Percentiles rank a stretch among this genome's conserved stretches.
Conservation (phyloP, 257 asterid genomes). For the Pogostemon cablin region DNA sequence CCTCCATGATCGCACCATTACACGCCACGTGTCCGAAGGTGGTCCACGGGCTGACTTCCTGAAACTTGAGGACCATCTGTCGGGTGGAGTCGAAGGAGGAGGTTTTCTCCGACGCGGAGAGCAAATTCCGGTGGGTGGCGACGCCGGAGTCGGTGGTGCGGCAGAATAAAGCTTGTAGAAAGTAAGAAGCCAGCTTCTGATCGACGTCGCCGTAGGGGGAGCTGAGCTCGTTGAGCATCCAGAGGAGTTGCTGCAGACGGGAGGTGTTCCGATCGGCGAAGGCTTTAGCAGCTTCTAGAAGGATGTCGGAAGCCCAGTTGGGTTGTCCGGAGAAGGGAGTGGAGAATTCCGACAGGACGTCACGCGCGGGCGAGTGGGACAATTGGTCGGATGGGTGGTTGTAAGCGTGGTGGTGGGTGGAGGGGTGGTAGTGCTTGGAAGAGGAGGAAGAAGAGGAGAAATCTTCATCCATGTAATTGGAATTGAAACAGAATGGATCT, state of each 20-base stretch:
- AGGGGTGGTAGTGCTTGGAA: slow-evolving; percentile 56
- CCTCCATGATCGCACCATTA: slow-evolving; percentile 93
- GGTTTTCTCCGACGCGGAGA: slow-evolving; percentile 63
- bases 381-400: slow-evolving; percentile 32
- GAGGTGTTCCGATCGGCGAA: slow-evolving; percentile 59
- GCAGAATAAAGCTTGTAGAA: slow-evolving; percentile 75
- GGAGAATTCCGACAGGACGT: slow-evolving; percentile 59
- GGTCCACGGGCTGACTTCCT: slow-evolving; percentile 94
- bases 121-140: slow-evolving; percentile 49
- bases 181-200: slow-evolving; percentile 81
- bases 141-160: slow-evolving; percentile 87
- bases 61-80: slow-evolving; percentile 69
- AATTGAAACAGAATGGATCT: slow-evolving; percentile 89
- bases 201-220: slow-evolving; percentile 90
- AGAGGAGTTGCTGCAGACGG: slow-evolving; percentile 79
- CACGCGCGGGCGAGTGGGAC: slow-evolving; percentile 49
- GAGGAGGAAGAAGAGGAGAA: slow-evolving; percentile 76
- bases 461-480: slow-evolving; percentile 90
- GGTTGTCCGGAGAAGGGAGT: slow-evolving; percentile 47
- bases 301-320: slow-evolving; percentile 79
- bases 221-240: slow-evolving; percentile 95
- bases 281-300: slow-evolving; percentile 69
- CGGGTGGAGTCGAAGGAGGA: slow-evolving; percentile 82
- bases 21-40: slow-evolving; percentile 92
- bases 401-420: slow-evolving; percentile 43